Evolutionary conservation across 225 moss, liverwort and hornwort species (phyloP), one percentile per base, ranked within the genome.

Genomic region (Antitrichia curtipendula): DNA sequence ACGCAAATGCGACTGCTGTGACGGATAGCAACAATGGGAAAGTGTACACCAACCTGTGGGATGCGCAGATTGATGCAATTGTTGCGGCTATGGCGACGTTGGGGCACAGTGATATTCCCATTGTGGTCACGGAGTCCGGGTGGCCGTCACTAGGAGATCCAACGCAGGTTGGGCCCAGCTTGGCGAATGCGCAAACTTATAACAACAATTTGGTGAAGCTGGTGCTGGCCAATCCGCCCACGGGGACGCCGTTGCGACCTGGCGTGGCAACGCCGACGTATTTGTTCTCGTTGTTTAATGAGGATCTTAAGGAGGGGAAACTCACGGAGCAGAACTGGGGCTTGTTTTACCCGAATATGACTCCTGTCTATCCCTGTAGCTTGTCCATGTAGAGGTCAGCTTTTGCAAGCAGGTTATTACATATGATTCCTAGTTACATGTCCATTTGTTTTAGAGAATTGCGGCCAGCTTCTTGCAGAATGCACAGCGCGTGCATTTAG

Each of bases 21-120:
- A 92, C 90, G 3, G 98, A 97, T 17, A 63, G 75, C 45, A 90
- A 88, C 52, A 94, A 85, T 23, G 87, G 85, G 57, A 90, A 93
- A 81, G 93, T 91, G 41, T 98, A 98, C 92, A 97, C 89, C 27
- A 96, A 93, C 66, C 89, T 98, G 5, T 90, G 96, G 84, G 98
- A 98, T 73, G 96, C 97, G 14, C 96, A 97, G 82, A 87, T 98
- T 8, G 98, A 98, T n/a, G 97, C 98, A 2, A 88, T 97, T 32
- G 91, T 96, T 52, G 84, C 93, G 16, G 98, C 98, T 47, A 97
- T 97, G 95, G 89, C 52, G 12, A 47, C 88, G 13, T 85, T 97
- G 40, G 97, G 97, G 3, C 91, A 91, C 82, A 92, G 52, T 4
- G 89, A 92, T 45, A 90, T 96, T 3, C 92, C 94, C 18, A 91